phyloP scores from a whole-genome alignment of 257 asterid species.

The Solanum tacnaense region DNA sequence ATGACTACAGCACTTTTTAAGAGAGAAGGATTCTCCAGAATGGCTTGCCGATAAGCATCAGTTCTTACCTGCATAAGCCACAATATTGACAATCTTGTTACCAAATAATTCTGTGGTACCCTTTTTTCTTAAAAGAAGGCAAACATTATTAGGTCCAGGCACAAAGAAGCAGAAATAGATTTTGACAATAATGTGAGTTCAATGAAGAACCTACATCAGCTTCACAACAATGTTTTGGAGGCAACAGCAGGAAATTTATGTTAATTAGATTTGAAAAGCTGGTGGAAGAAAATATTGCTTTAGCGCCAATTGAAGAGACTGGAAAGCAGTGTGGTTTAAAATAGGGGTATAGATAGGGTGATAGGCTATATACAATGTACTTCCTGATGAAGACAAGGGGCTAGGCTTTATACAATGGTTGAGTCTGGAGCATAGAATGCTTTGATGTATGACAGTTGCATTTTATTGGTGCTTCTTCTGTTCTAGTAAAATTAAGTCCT shows the following conservation, averaged over 20 bases:
- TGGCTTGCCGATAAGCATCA: conserved; percentile 76
- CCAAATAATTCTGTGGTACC: neutral
- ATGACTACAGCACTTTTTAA: conserved; percentile 60
- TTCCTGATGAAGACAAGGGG: neutral
- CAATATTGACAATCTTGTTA: neutral
- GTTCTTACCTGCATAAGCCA: conserved; percentile 63
- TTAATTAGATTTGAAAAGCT: neutral
- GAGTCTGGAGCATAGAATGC: neutral
- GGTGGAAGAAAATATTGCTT: neutral
- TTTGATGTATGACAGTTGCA: neutral
- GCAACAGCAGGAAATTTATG: neutral
- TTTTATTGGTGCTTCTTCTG: neutral
- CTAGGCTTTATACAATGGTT: neutral
- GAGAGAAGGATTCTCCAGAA: conserved; percentile 78
- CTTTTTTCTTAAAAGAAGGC: neutral
- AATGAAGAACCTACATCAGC: neutral
- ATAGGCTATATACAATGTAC: neutral
- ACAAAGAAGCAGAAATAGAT: neutral
- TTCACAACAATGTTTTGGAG: neutral
- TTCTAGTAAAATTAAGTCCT: neutral
- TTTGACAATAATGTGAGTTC: neutral
- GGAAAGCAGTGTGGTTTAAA: neutral
- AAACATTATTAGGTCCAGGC: neutral
- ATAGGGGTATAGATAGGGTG: neutral
- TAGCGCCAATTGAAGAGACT: neutral